Conservation (phyloP, 2,329 filamentous ascomycete genomes). For the Cucurbitaria berberidis region DNA sequence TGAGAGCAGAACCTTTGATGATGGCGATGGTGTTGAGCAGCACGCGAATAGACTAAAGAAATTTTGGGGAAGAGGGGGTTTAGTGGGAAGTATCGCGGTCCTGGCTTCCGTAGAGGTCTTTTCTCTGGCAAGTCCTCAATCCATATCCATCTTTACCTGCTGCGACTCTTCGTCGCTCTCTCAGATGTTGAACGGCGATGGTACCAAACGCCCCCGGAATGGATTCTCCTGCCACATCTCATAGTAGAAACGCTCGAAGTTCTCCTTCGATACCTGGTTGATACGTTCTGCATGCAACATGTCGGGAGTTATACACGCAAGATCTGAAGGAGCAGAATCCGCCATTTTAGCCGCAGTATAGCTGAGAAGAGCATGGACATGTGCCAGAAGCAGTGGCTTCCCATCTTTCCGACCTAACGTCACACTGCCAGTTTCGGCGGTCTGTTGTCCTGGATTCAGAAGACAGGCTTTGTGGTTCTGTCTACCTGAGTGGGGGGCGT, state of each 20-base stretch:
- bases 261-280: constrained; percentile 1
- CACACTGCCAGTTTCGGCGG: constrained; percentile 8
- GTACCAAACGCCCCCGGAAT: neutral
- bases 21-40: no score
- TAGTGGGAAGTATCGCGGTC: no score
- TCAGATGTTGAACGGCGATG: neutral
- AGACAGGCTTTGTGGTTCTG: constrained; percentile 1
- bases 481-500: neutral
- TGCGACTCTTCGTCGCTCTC: no score
- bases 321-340: neutral
- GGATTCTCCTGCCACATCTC: neutral
- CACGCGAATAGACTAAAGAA: no score
- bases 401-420: constrained; percentile 18
- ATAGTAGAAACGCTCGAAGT: constrained; percentile 3
- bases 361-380: constrained; percentile 10
- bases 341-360: constrained; percentile 1
- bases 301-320: neutral
- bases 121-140: no score
- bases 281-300: neutral
- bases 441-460: constrained; percentile 7
- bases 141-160: no score
- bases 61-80: no score
- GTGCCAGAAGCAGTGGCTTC: constrained; percentile 16
- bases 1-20: no score
- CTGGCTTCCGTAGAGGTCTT: no score